Conservation (phyloP, 768 basidiomycete species). For the Tricholoma terreum region DNA sequence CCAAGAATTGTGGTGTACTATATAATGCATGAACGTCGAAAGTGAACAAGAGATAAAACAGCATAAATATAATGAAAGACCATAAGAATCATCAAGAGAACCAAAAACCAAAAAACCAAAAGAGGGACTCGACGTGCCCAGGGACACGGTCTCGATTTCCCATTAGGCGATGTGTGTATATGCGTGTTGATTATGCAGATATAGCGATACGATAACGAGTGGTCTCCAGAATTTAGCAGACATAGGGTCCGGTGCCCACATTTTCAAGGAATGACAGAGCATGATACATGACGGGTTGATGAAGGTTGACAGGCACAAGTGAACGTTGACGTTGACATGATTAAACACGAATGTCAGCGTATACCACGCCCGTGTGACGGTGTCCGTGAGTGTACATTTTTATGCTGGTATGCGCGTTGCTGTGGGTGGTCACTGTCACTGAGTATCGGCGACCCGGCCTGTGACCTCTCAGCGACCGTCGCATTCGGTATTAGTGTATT, state of each 20-base stretch:
- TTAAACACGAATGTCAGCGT: neutral
- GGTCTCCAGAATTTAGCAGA: neutral
- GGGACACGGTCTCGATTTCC: neutral
- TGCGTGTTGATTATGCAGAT: neutral
- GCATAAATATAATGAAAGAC: neutral
- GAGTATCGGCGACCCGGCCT: conserved; percentile 40
- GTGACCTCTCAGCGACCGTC: conserved; percentile 48
- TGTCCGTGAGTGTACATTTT: conserved; percentile 14
- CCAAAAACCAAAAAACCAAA: neutral
- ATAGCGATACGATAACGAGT: neutral
- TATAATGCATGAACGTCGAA: neutral
- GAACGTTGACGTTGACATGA: neutral
- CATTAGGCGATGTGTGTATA: neutral
- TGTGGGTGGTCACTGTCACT: conserved; percentile 28
- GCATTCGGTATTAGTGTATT: conserved; percentile 43
- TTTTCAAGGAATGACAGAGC: neutral
- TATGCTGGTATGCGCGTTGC: conserved; percentile 14
- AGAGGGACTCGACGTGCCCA: neutral
- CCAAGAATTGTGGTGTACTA: neutral
- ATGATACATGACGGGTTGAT: neutral
- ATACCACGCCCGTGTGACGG: neutral
- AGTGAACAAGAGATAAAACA: neutral
- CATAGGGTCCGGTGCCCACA: neutral
- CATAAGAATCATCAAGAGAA: too few species aligned
- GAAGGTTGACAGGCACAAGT: conserved; percentile 4